Percentiles rank a stretch among this genome's conserved stretches.
Conservation (phyloP, 2,329 filamentous ascomycete species). For the Pseudogymnoascus sp. region DNA sequence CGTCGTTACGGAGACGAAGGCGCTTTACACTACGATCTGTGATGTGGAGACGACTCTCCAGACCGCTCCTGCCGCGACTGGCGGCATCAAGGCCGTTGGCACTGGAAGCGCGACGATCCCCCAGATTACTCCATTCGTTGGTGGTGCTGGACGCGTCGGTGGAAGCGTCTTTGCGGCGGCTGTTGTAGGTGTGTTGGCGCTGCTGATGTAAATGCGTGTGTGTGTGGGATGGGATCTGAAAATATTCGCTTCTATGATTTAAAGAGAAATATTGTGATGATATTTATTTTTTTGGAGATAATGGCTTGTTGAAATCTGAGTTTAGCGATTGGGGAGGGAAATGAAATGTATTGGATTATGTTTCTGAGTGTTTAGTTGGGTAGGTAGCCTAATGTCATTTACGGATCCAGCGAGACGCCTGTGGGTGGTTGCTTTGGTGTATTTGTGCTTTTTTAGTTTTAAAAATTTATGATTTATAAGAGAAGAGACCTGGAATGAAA, state of each 20-base stretch:
- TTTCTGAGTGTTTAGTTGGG: background rate
- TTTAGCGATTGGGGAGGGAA: background rate
- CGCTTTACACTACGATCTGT: slow-evolving; percentile 39
- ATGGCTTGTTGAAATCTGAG: background rate
- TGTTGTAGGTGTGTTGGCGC: background rate
- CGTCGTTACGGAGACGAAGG: slow-evolving; percentile 33
- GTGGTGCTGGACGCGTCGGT: background rate
- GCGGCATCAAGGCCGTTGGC: background rate
- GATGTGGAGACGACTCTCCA: background rate
- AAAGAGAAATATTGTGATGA: background rate
- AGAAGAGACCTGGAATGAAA: background rate
- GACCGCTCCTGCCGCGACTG: background rate
- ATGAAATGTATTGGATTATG: background rate
- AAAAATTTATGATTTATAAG: background rate
- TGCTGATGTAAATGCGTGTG: background rate
- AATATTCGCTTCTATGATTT: background rate
- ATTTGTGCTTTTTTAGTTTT: background rate
- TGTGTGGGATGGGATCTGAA: background rate
- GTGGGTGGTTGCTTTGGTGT: background rate
- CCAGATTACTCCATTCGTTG: background rate
- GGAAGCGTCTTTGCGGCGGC: background rate
- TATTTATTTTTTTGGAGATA: background rate
- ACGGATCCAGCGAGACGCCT: background rate
- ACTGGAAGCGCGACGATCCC: background rate
- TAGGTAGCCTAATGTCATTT: background rate